Conservation (phyloP, 768 basidiomycete genomes). For the Mycena filopes region DNA sequence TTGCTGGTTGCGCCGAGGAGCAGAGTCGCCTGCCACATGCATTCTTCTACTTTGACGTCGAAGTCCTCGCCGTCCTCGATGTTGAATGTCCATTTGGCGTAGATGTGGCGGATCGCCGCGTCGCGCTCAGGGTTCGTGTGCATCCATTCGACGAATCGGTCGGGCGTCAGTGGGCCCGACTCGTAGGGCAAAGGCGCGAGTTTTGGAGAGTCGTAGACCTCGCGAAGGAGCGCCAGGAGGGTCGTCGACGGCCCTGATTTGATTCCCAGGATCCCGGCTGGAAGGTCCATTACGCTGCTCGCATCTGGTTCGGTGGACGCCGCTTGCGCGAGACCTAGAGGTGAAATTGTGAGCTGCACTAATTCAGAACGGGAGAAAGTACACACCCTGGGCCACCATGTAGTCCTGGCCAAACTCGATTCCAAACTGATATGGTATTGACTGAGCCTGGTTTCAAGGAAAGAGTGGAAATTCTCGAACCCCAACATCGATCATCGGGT, state of each 20-base stretch:
- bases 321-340: slow-evolving; percentile 15
- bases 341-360: not conserved
- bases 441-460: too few relatives aligned
- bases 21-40: slow-evolving; percentile 59
- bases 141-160: slow-evolving; percentile 1
- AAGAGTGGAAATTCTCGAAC: not conserved
- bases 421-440: slow-evolving; percentile 17
- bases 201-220: slow-evolving; percentile 4
- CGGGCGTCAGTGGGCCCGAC: too few relatives aligned
- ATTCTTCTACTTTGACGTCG: slow-evolving; percentile 57
- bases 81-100: slow-evolving; percentile 19
- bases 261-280: slow-evolving; percentile 11
- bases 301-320: slow-evolving; percentile 8
- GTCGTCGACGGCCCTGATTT: not conserved
- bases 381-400: slow-evolving; percentile 18
- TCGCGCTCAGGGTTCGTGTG: not conserved
- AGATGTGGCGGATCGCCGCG: slow-evolving; percentile 14
- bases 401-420: slow-evolving; percentile 19
- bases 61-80: slow-evolving; percentile 39
- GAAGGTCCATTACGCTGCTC: slow-evolving; percentile 6
- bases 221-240: slow-evolving; percentile 19
- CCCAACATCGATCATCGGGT: slow-evolving; percentile 18
- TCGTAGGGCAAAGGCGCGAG: slow-evolving; percentile 7
- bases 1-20: slow-evolving; percentile 61
- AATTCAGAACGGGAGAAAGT: too few relatives aligned